phyloP scores from a whole-genome alignment of 495 filamentous ascomycete species.

The Aspergillus baeticus region DNA sequence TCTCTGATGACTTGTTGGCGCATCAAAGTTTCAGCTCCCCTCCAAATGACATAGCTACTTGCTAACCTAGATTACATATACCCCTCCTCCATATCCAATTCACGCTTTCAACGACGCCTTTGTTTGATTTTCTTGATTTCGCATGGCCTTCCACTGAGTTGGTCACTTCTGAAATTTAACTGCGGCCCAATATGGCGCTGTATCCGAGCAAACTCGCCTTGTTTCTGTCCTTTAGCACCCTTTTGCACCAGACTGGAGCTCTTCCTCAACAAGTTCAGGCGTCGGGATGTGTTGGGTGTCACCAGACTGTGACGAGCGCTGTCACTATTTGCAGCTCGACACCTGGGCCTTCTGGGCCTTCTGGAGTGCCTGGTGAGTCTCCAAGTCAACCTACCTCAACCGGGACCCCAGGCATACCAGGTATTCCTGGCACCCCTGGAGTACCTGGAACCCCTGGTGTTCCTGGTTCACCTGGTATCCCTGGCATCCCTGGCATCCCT shows the following conservation, averaged over 20 bases:
- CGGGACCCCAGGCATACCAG: neutral
- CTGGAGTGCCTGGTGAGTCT: neutral
- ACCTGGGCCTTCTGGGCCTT: neutral
- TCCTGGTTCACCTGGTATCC: neutral
- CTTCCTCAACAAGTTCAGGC: neutral
- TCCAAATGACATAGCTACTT: neutral
- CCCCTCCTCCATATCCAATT: neutral
- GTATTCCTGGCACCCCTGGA: constrained; percentile 1
- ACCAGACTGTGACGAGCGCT: constrained; percentile 5
- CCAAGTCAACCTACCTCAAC: too few relatives aligned
- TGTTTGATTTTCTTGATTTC: neutral
- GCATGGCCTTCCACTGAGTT: neutral
- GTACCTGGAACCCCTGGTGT: constrained; percentile 1
- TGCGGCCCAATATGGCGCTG: constrained; percentile 2
- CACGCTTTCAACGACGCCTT: neutral
- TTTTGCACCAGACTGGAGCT: constrained; percentile 9
- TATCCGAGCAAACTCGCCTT: constrained; percentile 5
- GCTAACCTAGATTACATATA: constrained; percentile 3
- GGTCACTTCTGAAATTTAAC: neutral
- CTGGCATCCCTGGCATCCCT: neutral
- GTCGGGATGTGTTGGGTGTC: neutral
- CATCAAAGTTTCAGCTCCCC: constrained; percentile 1
- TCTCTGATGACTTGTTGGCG: neutral
- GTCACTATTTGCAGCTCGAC: constrained; percentile 6
- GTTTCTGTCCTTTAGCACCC: neutral